A percentile compares a stretch with the other conserved stretches of the same genome.
Evolutionary conservation across 2,329 filamentous ascomycete genomes (phyloP).

Genomic region (Xylariaceae sp.): DNA sequence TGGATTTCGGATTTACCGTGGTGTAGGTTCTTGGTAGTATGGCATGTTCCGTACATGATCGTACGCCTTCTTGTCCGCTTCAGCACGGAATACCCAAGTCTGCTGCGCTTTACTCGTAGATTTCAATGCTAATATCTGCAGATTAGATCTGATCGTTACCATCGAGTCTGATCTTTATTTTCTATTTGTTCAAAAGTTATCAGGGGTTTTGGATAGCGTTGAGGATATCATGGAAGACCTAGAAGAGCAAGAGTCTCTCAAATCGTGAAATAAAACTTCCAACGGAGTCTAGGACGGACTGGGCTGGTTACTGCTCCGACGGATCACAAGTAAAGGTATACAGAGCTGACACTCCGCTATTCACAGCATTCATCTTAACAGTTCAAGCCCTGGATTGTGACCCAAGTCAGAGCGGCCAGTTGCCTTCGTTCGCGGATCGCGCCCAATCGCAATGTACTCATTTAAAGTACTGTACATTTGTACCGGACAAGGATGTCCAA

Average conservation of each 20-base stretch:
- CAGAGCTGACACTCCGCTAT: conserved; percentile 9
- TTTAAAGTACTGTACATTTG: conserved; percentile 10
- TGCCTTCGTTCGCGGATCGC: conserved; percentile 9
- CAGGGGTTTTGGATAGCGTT: not conserved
- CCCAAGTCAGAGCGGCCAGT: conserved; percentile 5
- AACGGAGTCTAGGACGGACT: not conserved
- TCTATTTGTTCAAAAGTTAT: not conserved
- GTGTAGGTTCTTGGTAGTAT: not conserved
- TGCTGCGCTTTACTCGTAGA: not conserved
- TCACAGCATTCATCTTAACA: not conserved
- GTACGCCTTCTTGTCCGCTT: conserved; percentile 14
- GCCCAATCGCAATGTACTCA: not conserved
- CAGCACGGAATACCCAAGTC: not conserved
- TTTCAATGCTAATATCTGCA: not conserved
- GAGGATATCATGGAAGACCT: not conserved
- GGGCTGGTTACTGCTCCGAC: not conserved
- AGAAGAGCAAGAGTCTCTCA: not conserved
- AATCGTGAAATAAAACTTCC: not conserved
- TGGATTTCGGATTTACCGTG: not conserved
- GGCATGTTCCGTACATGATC: not conserved
- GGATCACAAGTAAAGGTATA: conserved; percentile 10
- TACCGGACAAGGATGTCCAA: conserved; percentile 7
- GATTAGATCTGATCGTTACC: not conserved
- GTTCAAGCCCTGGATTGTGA: conserved; percentile 8
- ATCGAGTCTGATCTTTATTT: not conserved